phyloP scores from a whole-genome alignment of 139 green algal genomes.

The Trebouxia sp. region DNA sequence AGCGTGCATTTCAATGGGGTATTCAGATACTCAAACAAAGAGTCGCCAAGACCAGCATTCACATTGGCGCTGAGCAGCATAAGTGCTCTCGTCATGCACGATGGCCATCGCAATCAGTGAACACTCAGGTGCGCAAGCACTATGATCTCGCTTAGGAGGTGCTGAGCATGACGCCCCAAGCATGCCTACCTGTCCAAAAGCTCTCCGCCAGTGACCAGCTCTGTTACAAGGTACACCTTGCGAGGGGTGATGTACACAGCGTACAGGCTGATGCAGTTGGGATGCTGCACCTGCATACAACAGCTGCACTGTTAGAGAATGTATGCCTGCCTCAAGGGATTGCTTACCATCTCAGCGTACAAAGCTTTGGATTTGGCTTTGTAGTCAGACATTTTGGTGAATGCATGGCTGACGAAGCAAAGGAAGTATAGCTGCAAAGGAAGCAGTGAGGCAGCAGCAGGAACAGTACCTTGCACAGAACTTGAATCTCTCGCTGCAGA shows the following conservation, averaged over 20 bases:
- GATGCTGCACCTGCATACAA: slow-evolving; percentile 65
- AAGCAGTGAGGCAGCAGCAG: too few relatives aligned
- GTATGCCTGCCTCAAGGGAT: too few relatives aligned
- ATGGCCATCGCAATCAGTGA: too few relatives aligned
- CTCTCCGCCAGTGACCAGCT: slow-evolving; percentile 79
- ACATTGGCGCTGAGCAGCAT: too few relatives aligned
- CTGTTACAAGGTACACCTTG: slow-evolving; percentile 82
- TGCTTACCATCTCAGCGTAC: too few relatives aligned
- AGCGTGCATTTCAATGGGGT: too few relatives aligned
- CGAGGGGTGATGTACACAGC: slow-evolving; percentile 74
- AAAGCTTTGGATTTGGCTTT: too few relatives aligned
- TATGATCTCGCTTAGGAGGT: not conserved
- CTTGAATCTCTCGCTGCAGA: slow-evolving; percentile 73
- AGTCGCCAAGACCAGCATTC: too few relatives aligned
- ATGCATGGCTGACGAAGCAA: not conserved
- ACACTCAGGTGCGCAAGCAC: too few relatives aligned
- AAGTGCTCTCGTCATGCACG: too few relatives aligned
- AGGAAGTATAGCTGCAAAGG: too few relatives aligned
- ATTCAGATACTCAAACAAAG: too few relatives aligned
- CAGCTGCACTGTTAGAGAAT: not conserved
- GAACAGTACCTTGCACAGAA: slow-evolving; percentile 67
- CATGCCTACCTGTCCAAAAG: slow-evolving; percentile 69
- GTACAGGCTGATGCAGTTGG: slow-evolving; percentile 77
- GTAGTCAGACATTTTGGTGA: not conserved
- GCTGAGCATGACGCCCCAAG: not conserved